Evolutionary conservation across 192 early-diverging fungal species (phyloP).

Genomic region (Podila horticola): DNA sequence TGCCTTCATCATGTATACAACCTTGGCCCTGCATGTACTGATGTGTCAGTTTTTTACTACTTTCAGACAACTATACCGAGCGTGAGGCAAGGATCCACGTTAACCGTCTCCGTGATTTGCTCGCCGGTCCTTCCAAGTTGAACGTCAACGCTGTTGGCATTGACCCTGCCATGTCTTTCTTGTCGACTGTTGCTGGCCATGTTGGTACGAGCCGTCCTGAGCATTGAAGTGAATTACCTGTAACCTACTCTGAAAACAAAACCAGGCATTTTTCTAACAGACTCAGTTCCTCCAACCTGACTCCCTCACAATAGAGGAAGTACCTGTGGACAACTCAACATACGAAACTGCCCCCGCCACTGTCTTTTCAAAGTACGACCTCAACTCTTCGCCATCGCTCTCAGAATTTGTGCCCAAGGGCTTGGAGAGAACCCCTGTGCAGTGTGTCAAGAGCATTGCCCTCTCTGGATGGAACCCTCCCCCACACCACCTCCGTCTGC

Average conservation of each 20-base stretch:
- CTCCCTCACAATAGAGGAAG: conserved; percentile 23
- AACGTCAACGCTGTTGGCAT: conserved; percentile 64
- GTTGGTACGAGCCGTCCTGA: conserved; percentile 54
- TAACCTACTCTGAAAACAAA: conserved; percentile 9
- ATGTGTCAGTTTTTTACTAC: neutral
- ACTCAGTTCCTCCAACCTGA: neutral
- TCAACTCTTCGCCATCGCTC: conserved; percentile 55
- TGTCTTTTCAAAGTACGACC: conserved; percentile 60
- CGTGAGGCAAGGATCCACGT: conserved; percentile 93
- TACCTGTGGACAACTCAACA: conserved; percentile 36
- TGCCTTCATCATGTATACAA: neutral
- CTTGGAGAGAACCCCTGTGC: conserved; percentile 62
- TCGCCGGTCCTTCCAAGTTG: conserved; percentile 78
- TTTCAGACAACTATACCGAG: conserved; percentile 86
- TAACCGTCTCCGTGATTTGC: conserved; percentile 85
- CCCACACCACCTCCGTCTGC: conserved; percentile 74
- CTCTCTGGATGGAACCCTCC: conserved; percentile 96
- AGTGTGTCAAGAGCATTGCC: conserved; percentile 77
- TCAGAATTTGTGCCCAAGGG: conserved; percentile 65
- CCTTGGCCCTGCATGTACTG: neutral
- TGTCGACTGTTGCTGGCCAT: conserved; percentile 68
- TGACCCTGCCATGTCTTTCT: conserved; percentile 80
- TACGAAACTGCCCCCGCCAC: conserved; percentile 56
- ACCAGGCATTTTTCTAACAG: conserved; percentile 15
- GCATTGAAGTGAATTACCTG: neutral